These are phyloP conservation scores for Solanum etuberosum DNA, from an alignment of 257 asterid genomes.

Conservation along the genomic window DNA sequence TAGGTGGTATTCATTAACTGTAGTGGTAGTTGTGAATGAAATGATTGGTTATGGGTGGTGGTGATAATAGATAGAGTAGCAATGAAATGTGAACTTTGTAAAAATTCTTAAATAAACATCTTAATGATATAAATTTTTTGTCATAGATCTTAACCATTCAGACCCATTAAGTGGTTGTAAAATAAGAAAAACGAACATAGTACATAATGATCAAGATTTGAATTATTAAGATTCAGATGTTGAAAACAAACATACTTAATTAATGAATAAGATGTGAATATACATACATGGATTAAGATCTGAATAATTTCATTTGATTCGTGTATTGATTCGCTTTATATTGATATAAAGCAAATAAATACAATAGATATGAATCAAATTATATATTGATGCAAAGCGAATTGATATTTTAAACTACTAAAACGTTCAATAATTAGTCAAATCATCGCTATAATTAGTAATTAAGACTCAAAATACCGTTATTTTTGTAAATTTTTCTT, in stretches of 20 bases:
- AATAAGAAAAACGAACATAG: too few species aligned
- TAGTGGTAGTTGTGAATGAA: too few species aligned
- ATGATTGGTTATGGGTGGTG: neutral
- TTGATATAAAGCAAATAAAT: neutral
- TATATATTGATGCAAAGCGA: neutral
- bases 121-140: neutral
- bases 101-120: too few species aligned
- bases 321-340: too few species aligned
- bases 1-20: too few species aligned
- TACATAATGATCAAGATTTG: too few species aligned
- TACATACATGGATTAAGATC: neutral
- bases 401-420: neutral
- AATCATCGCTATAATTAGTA: neutral
- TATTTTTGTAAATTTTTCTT: neutral
- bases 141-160: neutral
- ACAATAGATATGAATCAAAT: neutral
- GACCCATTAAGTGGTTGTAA: neutral
- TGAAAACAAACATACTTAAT: neutral
- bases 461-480: too few species aligned
- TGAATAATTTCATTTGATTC: neutral
- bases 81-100: neutral
- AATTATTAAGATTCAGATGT: neutral
- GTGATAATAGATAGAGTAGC: too few species aligned
- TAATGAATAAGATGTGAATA: neutral
- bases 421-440: too few species aligned